Percentiles rank a stretch among this genome's conserved stretches.
Conservation (phyloP, 2,329 filamentous ascomycete species). For the Ophiocordyceps robertsii region DNA sequence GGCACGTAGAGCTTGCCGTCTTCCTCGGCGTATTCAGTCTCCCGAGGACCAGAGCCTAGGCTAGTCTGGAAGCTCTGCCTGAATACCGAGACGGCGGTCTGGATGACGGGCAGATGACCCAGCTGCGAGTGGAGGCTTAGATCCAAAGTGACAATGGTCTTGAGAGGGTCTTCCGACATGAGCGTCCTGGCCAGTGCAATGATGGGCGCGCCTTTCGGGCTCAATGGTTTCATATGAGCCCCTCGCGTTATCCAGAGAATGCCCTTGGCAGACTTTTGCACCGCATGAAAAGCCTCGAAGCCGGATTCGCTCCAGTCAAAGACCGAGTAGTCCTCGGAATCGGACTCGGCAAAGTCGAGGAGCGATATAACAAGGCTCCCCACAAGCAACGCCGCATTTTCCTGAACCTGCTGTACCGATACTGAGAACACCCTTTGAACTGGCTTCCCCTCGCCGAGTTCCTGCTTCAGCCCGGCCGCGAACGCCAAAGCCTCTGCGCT, state of each 20-base stretch:
- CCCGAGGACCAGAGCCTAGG: conserved; percentile 10
- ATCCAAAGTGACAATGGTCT: conserved; percentile 29
- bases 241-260: conserved; percentile 35
- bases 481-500: neutral
- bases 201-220: conserved; percentile 24
- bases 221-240: conserved; percentile 20
- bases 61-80: conserved; percentile 9
- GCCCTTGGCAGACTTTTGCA: conserved; percentile 22
- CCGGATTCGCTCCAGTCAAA: conserved; percentile 23
- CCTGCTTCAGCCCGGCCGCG: neutral
- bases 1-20: conserved; percentile 27
- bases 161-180: conserved; percentile 33
- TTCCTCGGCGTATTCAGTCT: conserved; percentile 30
- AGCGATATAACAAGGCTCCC: conserved; percentile 29
- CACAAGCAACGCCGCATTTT: conserved; percentile 6
- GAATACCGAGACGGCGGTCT: conserved; percentile 13
- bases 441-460: neutral
- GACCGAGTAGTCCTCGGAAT: conserved; percentile 13
- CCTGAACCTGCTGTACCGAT: conserved; percentile 3
- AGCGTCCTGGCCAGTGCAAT: conserved; percentile 33
- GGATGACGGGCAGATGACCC: conserved; percentile 2
- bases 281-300: conserved; percentile 25
- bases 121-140: conserved; percentile 13
- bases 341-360: conserved; percentile 22
- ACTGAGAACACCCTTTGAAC: conserved; percentile 1